Percentiles rank a stretch among this genome's conserved stretches.
These are phyloP conservation scores for Bothriochloa decipiens DNA, from an alignment of 176 grass and related monocot genomes.

Conservation along the genomic window DNA sequence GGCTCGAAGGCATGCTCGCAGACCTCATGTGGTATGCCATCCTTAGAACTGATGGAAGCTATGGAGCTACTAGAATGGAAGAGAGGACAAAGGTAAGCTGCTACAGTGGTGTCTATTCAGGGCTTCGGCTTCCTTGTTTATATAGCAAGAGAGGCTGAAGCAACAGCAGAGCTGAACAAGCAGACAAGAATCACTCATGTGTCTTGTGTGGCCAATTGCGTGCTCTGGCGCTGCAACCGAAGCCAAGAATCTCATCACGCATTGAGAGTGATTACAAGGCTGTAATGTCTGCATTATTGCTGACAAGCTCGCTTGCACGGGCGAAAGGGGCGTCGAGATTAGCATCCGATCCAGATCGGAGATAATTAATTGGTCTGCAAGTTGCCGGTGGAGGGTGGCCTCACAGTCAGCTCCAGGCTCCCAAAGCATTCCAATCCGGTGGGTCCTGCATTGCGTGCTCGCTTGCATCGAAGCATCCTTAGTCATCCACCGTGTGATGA, in stretches of 20 bases:
- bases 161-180: not conserved
- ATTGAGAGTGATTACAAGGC: not conserved
- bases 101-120: not conserved
- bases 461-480: not conserved
- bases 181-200: conserved; percentile 30
- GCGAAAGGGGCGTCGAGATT: not conserved
- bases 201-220: conserved; percentile 2
- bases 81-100: not conserved
- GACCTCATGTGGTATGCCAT: conserved; percentile 13
- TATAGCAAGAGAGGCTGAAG: not conserved
- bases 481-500: no score
- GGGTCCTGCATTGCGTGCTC: not conserved
- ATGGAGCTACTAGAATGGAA: not conserved
- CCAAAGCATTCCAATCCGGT: not conserved
- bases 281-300: not conserved
- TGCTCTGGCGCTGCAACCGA: not conserved
- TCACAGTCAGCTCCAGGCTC: not conserved
- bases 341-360: not conserved
- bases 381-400: not conserved
- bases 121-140: not conserved
- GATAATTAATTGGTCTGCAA: not conserved
- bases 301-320: not conserved
- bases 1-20: not conserved
- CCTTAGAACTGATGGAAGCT: not conserved
- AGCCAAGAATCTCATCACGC: not conserved